Percentiles rank a stretch among this genome's conserved stretches.
These are phyloP conservation scores for Penicillium parvum DNA, from an alignment of 495 filamentous ascomycete species.

Conservation along the genomic window DNA sequence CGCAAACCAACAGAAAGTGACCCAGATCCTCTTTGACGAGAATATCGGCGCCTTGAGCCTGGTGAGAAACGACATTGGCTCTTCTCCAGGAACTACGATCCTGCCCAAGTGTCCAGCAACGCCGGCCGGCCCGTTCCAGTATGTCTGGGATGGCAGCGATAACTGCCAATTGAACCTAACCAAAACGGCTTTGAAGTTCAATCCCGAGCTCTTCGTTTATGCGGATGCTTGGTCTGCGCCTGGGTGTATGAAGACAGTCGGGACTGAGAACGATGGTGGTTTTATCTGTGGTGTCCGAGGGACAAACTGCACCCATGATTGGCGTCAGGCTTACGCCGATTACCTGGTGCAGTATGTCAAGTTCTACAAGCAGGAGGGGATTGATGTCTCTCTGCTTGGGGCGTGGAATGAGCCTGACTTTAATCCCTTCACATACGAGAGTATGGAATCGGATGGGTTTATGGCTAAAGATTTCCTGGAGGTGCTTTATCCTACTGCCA, in stretches of 20 bases:
- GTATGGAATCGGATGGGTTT: neutral
- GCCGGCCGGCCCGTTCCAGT: conserved; percentile 31
- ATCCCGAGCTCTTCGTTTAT: conserved; percentile 28
- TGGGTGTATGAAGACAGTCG: conserved; percentile 51
- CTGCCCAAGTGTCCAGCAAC: conserved; percentile 35
- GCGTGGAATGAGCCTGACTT: conserved; percentile 52
- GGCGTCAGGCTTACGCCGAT: conserved; percentile 48
- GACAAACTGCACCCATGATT: conserved; percentile 41
- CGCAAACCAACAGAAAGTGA: neutral
- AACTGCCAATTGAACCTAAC: conserved; percentile 27
- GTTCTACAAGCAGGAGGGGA: conserved; percentile 41
- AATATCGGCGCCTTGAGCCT: conserved; percentile 39
- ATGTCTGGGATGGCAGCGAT: no score
- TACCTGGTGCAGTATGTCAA: conserved; percentile 47
- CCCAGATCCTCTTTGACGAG: neutral
- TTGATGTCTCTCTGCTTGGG: conserved; percentile 42
- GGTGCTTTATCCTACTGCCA: conserved; percentile 31
- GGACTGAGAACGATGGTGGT: conserved; percentile 28
- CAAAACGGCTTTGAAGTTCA: neutral
- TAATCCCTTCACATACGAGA: conserved; percentile 1
- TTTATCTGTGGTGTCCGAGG: conserved; percentile 43
- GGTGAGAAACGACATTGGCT: conserved; percentile 49
- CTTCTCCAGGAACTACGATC: conserved; percentile 30
- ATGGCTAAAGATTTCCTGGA: neutral
- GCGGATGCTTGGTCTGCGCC: conserved; percentile 51